These are phyloP conservation scores for Hypoxylon cercidicola DNA, from an alignment of 495 filamentous ascomycete genomes.

Conservation along the genomic window DNA sequence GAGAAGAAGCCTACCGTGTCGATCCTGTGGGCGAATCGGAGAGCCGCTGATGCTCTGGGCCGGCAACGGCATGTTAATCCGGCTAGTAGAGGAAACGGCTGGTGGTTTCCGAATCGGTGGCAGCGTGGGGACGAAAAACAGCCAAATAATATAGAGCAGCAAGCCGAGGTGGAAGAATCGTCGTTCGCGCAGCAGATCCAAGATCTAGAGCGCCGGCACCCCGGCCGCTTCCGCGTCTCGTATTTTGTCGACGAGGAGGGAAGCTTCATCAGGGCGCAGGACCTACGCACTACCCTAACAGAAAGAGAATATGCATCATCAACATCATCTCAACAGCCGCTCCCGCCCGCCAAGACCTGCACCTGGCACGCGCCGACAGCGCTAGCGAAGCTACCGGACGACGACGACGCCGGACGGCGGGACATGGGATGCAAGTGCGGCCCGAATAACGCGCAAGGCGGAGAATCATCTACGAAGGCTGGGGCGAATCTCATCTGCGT, in stretches of 20 bases:
- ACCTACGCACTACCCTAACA: constrained; percentile 49
- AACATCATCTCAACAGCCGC: background rate
- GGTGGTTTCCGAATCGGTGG: constrained; percentile 20
- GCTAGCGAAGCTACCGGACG: constrained; percentile 36
- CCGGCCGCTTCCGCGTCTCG: constrained; percentile 66
- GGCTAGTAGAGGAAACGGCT: background rate
- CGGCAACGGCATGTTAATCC: constrained; percentile 6
- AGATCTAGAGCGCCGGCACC: constrained; percentile 64
- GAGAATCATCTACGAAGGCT: constrained; percentile 36
- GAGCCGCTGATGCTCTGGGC: constrained; percentile 48
- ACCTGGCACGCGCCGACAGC: constrained; percentile 38
- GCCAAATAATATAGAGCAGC: constrained; percentile 19
- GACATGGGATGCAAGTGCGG: constrained; percentile 19
- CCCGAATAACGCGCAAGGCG: constrained; percentile 5
- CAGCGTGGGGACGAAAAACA: background rate
- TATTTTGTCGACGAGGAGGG: constrained; percentile 85
- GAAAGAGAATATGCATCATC: constrained; percentile 1
- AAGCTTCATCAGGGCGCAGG: constrained; percentile 65
- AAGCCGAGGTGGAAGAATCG: background rate
- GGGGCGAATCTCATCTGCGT: constrained; percentile 73
- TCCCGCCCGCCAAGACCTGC: constrained; percentile 29
- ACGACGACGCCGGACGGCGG: constrained; percentile 32
- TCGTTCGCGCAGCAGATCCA: constrained; percentile 71
- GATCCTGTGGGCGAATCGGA: constrained; percentile 57
- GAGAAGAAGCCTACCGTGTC: constrained; percentile 22